Conservation (phyloP, 352 stramenopile genomes). For the Phytophthora pluvialis region DNA sequence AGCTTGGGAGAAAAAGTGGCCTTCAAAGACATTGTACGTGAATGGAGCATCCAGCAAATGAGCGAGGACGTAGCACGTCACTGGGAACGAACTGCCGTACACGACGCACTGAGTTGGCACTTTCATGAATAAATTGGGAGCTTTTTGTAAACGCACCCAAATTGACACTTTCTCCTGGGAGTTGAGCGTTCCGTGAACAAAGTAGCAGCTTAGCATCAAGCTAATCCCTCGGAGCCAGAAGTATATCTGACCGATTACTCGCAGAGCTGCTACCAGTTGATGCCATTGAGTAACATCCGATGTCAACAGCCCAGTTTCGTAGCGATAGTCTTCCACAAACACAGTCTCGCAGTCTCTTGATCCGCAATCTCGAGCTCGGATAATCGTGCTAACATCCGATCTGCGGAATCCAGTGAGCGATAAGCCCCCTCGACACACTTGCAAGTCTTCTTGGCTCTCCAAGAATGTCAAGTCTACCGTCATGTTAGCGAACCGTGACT, state of each 20-base stretch:
- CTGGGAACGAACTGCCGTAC: constrained; percentile 51
- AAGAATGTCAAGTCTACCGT: constrained; percentile 33
- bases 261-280: constrained; percentile 27
- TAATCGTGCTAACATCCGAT: constrained; percentile 32
- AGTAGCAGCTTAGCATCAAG: constrained; percentile 36
- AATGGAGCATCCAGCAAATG: constrained; percentile 53
- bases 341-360: constrained; percentile 37
- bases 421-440: constrained; percentile 18
- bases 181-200: background rate
- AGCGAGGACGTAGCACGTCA: constrained; percentile 47
- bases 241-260: constrained; percentile 48
- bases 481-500: constrained; percentile 13
- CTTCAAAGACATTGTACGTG: constrained; percentile 42
- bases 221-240: constrained; percentile 36
- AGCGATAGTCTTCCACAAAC: constrained; percentile 52
- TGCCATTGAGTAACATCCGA: constrained; percentile 40
- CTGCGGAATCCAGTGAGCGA: constrained; percentile 17
- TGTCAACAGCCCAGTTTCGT: constrained; percentile 31
- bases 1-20: constrained; percentile 34
- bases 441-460: constrained; percentile 31
- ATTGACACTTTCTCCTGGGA: background rate
- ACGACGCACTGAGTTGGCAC: constrained; percentile 59
- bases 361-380: constrained; percentile 27
- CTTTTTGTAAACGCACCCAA: background rate
- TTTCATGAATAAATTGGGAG: constrained; percentile 39